A percentile compares a stretch with the other conserved stretches of the same genome.
Evolutionary conservation across 106 monocot species (phyloP).

Genomic region (Acorus calamus): DNA sequence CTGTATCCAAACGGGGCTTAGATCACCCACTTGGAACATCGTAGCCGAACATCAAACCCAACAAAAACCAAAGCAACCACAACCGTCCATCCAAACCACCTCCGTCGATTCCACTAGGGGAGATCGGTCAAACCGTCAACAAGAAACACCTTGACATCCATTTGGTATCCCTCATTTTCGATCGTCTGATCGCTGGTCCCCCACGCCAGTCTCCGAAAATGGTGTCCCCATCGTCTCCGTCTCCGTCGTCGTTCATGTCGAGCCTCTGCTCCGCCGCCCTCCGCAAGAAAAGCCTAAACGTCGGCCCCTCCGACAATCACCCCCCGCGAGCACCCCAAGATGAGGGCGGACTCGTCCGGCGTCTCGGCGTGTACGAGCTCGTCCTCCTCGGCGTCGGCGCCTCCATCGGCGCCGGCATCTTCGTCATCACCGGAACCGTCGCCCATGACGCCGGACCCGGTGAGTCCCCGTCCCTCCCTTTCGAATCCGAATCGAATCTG

Average conservation of each 20-base stretch:
- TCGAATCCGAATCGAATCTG: too few species aligned
- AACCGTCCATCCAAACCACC: too few species aligned
- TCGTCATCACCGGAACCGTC: conserved; percentile 93
- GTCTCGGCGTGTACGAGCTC: conserved; percentile 70
- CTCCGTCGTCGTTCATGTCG: conserved; percentile 22
- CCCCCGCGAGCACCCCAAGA: conserved; percentile 1
- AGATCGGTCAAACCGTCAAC: too few species aligned
- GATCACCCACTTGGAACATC: too few species aligned
- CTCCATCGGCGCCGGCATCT: conserved; percentile 90
- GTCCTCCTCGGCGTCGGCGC: conserved; percentile 84
- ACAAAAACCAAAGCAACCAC: too few species aligned
- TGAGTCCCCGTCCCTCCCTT: conserved; percentile 5
- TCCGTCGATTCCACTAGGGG: too few species aligned
- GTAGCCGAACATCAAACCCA: too few species aligned
- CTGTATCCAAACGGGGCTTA: too few species aligned
- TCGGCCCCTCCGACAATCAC: background rate
- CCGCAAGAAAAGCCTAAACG: conserved; percentile 39
- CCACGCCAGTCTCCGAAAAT: too few species aligned
- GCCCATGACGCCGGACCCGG: conserved; percentile 90
- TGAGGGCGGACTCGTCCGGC: conserved; percentile 53
- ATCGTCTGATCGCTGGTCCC: too few species aligned
- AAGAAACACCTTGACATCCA: too few species aligned
- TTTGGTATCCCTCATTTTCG: too few species aligned
- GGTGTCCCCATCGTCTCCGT: conserved; percentile 2
- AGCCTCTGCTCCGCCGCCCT: conserved; percentile 43